Conservation (phyloP, 108 stramenopile species). For the Pinguiococcus pyrenoidosus region DNA sequence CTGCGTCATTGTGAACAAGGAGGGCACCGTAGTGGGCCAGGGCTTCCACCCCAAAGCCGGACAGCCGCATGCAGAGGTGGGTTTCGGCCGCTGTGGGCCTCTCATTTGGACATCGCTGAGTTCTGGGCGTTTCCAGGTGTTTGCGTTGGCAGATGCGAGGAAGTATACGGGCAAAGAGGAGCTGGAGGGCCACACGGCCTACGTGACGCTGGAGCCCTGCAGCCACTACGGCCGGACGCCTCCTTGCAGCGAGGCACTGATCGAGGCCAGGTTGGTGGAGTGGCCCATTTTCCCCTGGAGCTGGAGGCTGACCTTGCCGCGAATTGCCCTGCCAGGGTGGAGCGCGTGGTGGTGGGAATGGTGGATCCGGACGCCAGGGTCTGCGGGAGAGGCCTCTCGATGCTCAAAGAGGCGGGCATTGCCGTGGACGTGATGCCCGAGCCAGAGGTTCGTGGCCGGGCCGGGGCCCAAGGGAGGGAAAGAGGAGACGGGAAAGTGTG, state of each 20-base stretch:
- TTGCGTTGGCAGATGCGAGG: background rate
- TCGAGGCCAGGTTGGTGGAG: conserved; percentile 13
- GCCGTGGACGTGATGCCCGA: conserved; percentile 23
- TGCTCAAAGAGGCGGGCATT: conserved; percentile 19
- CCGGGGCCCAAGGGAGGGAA: no score
- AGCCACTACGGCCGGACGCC: conserved; percentile 35
- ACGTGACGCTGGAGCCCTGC: conserved; percentile 43
- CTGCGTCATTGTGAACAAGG: conserved; percentile 25
- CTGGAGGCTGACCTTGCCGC: no score
- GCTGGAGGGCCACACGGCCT: conserved; percentile 17
- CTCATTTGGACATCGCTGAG: no score
- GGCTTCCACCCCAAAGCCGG: conserved; percentile 36
- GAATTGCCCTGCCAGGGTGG: no score
- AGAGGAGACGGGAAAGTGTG: no score
- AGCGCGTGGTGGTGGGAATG: conserved; percentile 33
- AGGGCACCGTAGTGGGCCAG: conserved; percentile 24
- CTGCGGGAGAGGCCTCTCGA: conserved; percentile 23
- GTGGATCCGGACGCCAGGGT: conserved; percentile 35
- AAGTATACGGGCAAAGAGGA: background rate
- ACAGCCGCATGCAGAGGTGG: conserved; percentile 26
- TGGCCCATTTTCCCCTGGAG: no score
- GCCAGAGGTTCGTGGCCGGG: no score
- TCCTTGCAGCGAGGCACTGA: conserved; percentile 31
- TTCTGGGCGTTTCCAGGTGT: no score
- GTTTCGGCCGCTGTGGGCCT: no score